These are phyloP conservation scores for Trichosporon sp. DNA, from an alignment of 1,284 basidiomycete species.

Conservation along the genomic window DNA sequence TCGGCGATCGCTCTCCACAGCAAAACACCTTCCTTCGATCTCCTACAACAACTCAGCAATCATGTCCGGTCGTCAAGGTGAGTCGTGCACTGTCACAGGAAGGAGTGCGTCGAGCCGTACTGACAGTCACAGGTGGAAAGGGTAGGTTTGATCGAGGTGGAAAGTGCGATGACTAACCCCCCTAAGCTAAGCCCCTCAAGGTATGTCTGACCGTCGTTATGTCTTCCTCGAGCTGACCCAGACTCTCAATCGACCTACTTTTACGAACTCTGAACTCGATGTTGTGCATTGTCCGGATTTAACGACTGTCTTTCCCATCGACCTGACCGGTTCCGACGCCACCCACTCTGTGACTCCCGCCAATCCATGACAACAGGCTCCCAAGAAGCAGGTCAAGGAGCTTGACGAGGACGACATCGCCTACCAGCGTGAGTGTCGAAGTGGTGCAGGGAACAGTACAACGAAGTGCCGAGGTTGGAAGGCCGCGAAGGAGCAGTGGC, in stretches of 20 bases:
- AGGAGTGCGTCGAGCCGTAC: neutral
- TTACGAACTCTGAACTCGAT: neutral
- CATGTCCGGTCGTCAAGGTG: conserved; percentile 21
- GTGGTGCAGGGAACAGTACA: neutral
- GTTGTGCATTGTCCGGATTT: neutral
- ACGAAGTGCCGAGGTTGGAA: no score
- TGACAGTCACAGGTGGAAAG: conserved; percentile 10
- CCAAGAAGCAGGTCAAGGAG: conserved; percentile 22
- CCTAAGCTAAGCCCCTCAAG: conserved; percentile 25
- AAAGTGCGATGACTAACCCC: neutral
- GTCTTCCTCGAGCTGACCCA: neutral
- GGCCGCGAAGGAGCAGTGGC: no score
- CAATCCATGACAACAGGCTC: conserved; percentile 4
- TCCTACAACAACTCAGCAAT: conserved; percentile 11
- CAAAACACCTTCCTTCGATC: neutral
- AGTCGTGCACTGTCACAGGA: neutral
- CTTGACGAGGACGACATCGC: conserved; percentile 39
- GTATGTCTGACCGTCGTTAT: conserved; percentile 3
- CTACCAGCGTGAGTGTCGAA: conserved; percentile 18
- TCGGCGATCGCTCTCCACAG: neutral
- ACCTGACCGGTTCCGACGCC: neutral
- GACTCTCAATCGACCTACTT: neutral
- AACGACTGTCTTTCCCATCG: neutral
- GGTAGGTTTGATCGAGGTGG: neutral
- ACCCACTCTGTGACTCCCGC: neutral